Conservation (phyloP, 768 basidiomycete species). For the Trametes sanguinea region DNA sequence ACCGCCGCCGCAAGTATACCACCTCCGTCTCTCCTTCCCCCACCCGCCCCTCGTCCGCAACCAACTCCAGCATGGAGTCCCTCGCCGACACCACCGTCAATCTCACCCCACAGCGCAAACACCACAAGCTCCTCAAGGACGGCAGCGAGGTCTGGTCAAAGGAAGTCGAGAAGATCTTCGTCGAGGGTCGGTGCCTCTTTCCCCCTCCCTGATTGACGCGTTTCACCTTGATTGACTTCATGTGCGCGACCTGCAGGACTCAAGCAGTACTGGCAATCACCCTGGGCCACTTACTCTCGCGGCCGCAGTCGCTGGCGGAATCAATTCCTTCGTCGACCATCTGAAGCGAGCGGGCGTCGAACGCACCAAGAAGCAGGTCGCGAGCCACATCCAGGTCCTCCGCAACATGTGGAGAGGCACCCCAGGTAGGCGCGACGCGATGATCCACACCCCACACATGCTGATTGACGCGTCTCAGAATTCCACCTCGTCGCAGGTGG, state of each 20-base stretch:
- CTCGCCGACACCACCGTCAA: slow-evolving; percentile 35
- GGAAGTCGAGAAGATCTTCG: slow-evolving; percentile 72
- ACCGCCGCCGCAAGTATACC: slow-evolving; percentile 30
- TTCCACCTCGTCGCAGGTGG: slow-evolving; percentile 80
- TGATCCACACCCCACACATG: background rate
- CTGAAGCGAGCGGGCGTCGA: slow-evolving; percentile 68
- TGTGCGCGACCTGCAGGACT: slow-evolving; percentile 51
- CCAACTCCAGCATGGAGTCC: slow-evolving; percentile 26
- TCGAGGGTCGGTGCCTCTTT: slow-evolving; percentile 52
- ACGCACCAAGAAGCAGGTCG: slow-evolving; percentile 85
- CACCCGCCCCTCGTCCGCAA: slow-evolving; percentile 23
- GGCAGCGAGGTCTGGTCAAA: slow-evolving; percentile 86
- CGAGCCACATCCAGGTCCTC: slow-evolving; percentile 84
- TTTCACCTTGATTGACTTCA: slow-evolving; percentile 8
- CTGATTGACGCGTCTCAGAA: slow-evolving; percentile 44
- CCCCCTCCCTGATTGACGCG: background rate
- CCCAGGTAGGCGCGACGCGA: slow-evolving; percentile 48
- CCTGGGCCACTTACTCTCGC: slow-evolving; percentile 77
- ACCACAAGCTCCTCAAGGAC: slow-evolving; percentile 83
- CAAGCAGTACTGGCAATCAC: slow-evolving; percentile 76
- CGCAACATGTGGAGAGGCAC: slow-evolving; percentile 90
- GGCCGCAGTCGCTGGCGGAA: slow-evolving; percentile 82
- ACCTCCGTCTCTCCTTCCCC: slow-evolving; percentile 35
- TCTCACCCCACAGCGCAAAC: slow-evolving; percentile 78
- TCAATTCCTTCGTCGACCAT: slow-evolving; percentile 84